Conservation (phyloP, 352 stramenopile genomes). For the Pythium inflatum region DNA sequence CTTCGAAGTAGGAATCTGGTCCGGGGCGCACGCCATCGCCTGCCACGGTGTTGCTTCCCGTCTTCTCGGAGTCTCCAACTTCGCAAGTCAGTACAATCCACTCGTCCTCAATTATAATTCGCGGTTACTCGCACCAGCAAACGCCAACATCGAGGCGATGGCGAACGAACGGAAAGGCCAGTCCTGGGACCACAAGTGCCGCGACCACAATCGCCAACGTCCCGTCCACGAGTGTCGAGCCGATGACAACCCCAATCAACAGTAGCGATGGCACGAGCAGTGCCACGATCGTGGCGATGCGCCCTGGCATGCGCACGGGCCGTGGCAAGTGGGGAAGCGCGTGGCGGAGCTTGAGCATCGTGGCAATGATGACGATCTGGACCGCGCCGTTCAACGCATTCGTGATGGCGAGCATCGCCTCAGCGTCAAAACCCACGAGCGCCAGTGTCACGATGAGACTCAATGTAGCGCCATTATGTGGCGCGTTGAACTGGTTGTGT, state of each 20-base stretch:
- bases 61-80: too few species aligned
- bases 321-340: constrained; percentile 41
- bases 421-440: constrained; percentile 38
- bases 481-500: constrained; percentile 17
- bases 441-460: constrained; percentile 8
- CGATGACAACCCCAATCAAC: too few species aligned
- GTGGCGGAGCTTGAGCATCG: constrained; percentile 78
- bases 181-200: too few species aligned
- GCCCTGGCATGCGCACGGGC: constrained; percentile 28
- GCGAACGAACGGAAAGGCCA: too few species aligned
- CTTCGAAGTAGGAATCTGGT: too few species aligned
- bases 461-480: constrained; percentile 11
- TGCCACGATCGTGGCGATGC: not conserved
- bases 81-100: too few species aligned
- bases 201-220: constrained; percentile 14
- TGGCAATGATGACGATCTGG: constrained; percentile 75
- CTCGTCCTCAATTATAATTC: too few species aligned
- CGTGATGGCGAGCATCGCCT: constrained; percentile 61
- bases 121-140: too few species aligned
- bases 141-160: too few species aligned
- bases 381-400: constrained; percentile 77
- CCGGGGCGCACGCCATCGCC: too few species aligned
- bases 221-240: constrained; percentile 12
- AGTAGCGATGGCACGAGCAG: not conserved
- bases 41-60: too few species aligned